Base-by-base conservation (phyloP, 2,329 filamentous ascomycete species). In the Rhynchosporium graminicola region DNA sequence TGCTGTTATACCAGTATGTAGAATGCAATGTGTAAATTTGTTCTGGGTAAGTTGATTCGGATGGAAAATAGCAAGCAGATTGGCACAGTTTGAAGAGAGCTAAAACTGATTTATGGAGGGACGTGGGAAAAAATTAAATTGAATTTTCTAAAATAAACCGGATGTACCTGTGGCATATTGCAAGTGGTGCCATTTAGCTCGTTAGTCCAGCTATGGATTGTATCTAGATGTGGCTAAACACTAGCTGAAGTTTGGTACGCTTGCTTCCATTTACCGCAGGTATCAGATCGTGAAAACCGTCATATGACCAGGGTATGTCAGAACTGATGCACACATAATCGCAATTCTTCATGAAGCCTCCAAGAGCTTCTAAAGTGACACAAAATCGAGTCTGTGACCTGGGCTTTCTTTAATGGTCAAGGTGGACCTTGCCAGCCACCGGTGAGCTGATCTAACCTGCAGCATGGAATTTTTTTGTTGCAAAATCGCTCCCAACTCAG, bases 361-460 rank as follows among this genome's bases (percentile, higher is more conserved):
- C 47, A 31, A 9, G 6, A 36, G 3, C 8, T 51, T 20, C n/a
- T 10, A 7, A 28, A 26, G 3, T 10, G 26, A 46, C 5, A 46
- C n/a, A 12, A 8, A 20, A 0, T 6, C 9, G 9, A 36, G 33
- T n/a, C 31, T 2, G 29, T 45, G 40, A 10, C 15, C 26, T n/a
- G 9, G 43, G 6, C 9, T n/a, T 10, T 42, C 4, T 56, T n/a
- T 28, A 43, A 31, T 56, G 43, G 52, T 28, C 31, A 28, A 43
- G 6, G 40, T 45, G 26, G 26, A 43, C 26, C 26, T n/a, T 28
- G 20, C n/a, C 1, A 29, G 20, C n/a, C 1, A 15, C 3, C 28
- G 52, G 45, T 56, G 52, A 56, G 52, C 52, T 56, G 45, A 56
- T 56, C 52, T 13, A 56, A 26, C 0, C 5, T 45, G 52, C 52